Percentiles rank a stretch among this genome's conserved stretches.
phyloP scores from a whole-genome alignment of 1,284 basidiomycete genomes.

The Mrakiaceae sp. region DNA sequence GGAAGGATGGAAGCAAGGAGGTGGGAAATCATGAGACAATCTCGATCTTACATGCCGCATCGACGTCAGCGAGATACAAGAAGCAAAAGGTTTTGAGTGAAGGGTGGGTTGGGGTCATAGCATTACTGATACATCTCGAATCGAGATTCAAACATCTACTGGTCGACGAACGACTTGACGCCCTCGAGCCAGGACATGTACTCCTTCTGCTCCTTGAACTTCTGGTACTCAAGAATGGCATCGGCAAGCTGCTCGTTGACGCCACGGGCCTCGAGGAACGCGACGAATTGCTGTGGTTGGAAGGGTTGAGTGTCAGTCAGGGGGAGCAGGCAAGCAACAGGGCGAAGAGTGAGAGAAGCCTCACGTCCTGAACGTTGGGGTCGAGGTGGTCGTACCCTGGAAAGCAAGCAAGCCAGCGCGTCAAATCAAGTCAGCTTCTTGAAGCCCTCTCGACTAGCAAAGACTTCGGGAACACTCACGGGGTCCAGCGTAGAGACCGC shows the following conservation, averaged over 20 bases:
- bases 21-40: no score
- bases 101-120: no score
- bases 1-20: no score
- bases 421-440: not conserved
- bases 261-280: slow-evolving; percentile 14
- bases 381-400: slow-evolving; percentile 79
- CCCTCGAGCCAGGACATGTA: slow-evolving; percentile 81
- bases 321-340: not conserved
- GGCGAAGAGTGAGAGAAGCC: not conserved
- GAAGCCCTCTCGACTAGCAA: not conserved
- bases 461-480: not conserved
- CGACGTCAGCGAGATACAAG: no score
- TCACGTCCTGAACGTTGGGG: slow-evolving; percentile 61
- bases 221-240: slow-evolving; percentile 7
- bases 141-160: not conserved
- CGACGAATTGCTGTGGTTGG: slow-evolving; percentile 2
- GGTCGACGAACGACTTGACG: slow-evolving; percentile 73
- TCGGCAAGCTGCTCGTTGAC: slow-evolving; percentile 5
- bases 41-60: no score
- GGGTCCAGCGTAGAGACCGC: slow-evolving; percentile 8
- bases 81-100: no score
- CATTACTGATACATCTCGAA: no score
- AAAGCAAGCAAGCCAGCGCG: not conserved
- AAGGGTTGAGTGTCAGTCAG: not conserved
- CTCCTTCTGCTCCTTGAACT: slow-evolving; percentile 45